A percentile compares a stretch with the other conserved stretches of the same genome.
These are phyloP conservation scores for Astragalus glycyphyllos DNA, from an alignment of 306 rosid species.

Conservation along the genomic window DNA sequence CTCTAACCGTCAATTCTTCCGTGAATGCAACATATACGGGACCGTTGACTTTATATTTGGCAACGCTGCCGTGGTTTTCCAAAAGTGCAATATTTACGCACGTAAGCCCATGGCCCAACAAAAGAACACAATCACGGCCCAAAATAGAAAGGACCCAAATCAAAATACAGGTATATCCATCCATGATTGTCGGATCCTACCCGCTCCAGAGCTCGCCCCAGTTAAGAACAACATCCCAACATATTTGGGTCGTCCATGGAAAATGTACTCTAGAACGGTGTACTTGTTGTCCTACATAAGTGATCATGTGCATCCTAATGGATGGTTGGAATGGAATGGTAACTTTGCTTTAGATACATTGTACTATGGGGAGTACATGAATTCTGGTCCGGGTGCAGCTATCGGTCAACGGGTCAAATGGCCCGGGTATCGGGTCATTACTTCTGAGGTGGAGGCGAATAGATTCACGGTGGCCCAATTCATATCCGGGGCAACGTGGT, in stretches of 20 bases:
- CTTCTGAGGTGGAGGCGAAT: conserved; percentile 63
- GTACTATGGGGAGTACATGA: conserved; percentile 94
- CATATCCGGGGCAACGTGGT: conserved; percentile 83
- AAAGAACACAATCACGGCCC: conserved; percentile 89
- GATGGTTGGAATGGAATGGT: conserved; percentile 88
- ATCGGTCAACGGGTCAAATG: conserved; percentile 75
- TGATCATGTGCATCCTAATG: conserved; percentile 70
- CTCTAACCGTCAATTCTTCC: conserved; percentile 87
- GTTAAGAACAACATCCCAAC: conserved; percentile 61
- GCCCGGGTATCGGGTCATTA: conserved; percentile 88
- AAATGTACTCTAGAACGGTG: conserved; percentile 70
- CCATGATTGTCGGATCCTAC: conserved; percentile 71
- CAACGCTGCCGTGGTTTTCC: conserved; percentile 85
- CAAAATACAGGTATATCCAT: conserved; percentile 95
- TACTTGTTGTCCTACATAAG: conserved; percentile 70
- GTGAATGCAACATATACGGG: conserved; percentile 75
- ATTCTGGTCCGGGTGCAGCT: conserved; percentile 80
- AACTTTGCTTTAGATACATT: conserved; percentile 68
- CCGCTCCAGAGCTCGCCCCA: conserved; percentile 62
- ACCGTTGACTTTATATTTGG: conserved; percentile 91
- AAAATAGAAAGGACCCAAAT: conserved; percentile 87
- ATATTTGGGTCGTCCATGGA: conserved; percentile 93
- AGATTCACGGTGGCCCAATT: conserved; percentile 76
- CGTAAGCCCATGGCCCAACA: conserved; percentile 82
- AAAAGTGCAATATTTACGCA: conserved; percentile 74